A percentile compares a stretch with the other conserved stretches of the same genome.
Evolutionary conservation across 2,329 filamentous ascomycete genomes (phyloP).

Genomic region (Penicillium sp.): DNA sequence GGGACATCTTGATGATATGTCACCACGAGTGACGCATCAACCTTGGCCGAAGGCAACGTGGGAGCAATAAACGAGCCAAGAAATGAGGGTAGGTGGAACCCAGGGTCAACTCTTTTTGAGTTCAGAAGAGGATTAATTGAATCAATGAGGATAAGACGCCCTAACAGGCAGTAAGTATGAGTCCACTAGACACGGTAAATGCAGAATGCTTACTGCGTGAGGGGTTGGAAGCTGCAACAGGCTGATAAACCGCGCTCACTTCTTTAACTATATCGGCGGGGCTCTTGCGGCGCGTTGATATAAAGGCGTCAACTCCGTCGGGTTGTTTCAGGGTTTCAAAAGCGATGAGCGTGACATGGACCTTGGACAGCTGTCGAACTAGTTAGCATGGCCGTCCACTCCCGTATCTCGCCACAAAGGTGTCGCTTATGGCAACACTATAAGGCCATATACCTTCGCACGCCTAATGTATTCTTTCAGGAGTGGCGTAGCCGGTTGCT

Average conservation of each 20-base stretch:
- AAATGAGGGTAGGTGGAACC: slow-evolving; percentile 62
- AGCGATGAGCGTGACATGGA: slow-evolving; percentile 71
- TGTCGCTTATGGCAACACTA: neutral
- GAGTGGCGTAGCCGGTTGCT: slow-evolving; percentile 72
- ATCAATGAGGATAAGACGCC: slow-evolving; percentile 75
- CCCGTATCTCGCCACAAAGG: neutral
- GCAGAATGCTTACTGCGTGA: slow-evolving; percentile 27
- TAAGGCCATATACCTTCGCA: slow-evolving; percentile 58
- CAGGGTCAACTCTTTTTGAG: slow-evolving; percentile 40
- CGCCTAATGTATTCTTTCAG: slow-evolving; percentile 70
- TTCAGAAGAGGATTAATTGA: slow-evolving; percentile 65
- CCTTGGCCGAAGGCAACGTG: slow-evolving; percentile 26
- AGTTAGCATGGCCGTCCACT: slow-evolving; percentile 9
- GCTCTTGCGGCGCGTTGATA: slow-evolving; percentile 61
- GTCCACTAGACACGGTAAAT: neutral
- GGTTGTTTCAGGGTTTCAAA: slow-evolving; percentile 70
- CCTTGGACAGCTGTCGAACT: slow-evolving; percentile 49
- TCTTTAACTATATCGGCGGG: slow-evolving; percentile 58
- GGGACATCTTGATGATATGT: slow-evolving; percentile 83
- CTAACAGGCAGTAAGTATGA: slow-evolving; percentile 42
- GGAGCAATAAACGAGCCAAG: slow-evolving; percentile 68
- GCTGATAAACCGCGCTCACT: slow-evolving; percentile 47
- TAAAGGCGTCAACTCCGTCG: slow-evolving; percentile 62
- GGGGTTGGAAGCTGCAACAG: slow-evolving; percentile 16
- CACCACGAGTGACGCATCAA: slow-evolving; percentile 66